A percentile compares a stretch with the other conserved stretches of the same genome.
phyloP scores from a whole-genome alignment of 352 stramenopile species.

The Phytophthora citrophthora region DNA sequence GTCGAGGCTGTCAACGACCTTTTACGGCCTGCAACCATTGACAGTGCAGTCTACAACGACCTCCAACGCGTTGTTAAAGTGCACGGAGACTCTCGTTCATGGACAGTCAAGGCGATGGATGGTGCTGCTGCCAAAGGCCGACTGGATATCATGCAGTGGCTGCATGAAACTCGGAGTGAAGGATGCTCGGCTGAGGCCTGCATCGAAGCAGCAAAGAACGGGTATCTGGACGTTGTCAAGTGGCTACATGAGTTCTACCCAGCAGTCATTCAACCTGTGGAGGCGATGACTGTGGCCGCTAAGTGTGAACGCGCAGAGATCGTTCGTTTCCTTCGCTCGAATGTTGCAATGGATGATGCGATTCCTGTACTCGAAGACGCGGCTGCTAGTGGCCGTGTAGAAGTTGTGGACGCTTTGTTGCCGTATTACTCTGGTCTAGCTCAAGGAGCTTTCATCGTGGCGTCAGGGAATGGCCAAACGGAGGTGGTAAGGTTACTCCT shows the following conservation, averaged over 20 bases:
- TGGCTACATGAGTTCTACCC: constrained; percentile 17
- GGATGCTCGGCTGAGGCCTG: constrained; percentile 8
- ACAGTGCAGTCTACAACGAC: constrained; percentile 19
- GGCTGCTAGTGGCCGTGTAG: constrained; percentile 7
- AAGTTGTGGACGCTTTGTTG: constrained; percentile 4
- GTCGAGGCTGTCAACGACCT: constrained; percentile 15
- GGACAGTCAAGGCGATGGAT: constrained; percentile 17
- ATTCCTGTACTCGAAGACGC: constrained; percentile 8
- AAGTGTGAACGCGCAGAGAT: constrained; percentile 6
- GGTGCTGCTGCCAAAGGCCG: constrained; percentile 14
- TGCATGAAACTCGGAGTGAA: constrained; percentile 8
- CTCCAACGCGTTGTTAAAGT: constrained; percentile 10
- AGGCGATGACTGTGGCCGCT: constrained; percentile 12
- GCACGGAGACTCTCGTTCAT: constrained; percentile 1
- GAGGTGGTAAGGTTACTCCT: constrained; percentile 14
- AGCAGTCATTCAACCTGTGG: constrained; percentile 2
- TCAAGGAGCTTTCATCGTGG: constrained; percentile 21
- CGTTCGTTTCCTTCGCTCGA: constrained; percentile 14
- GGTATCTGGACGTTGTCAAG: constrained; percentile 15
- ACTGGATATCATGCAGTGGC: constrained; percentile 22
- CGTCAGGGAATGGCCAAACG: constrained; percentile 7
- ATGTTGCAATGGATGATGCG: constrained; percentile 13
- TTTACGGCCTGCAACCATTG: constrained; percentile 16
- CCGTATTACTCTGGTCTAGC: constrained; percentile 23
- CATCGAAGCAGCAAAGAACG: neutral